A percentile compares a stretch with the other conserved stretches of the same genome.
Evolutionary conservation across 352 stramenopile genomes (phyloP).

Genomic region (Phytopythium kandeliae): DNA sequence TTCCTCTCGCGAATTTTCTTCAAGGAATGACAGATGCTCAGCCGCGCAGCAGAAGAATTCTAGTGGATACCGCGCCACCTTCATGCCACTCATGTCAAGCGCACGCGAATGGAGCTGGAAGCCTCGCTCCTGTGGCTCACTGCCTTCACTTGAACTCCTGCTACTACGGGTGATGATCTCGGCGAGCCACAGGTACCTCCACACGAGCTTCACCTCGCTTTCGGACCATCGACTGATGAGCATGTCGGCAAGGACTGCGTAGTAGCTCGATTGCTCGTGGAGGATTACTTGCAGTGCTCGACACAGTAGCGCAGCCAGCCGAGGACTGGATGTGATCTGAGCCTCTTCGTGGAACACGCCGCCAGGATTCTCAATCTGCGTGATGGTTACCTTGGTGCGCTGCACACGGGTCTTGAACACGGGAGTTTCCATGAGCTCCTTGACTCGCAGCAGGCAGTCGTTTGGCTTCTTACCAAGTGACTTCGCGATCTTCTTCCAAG

Average conservation of each 20-base stretch:
- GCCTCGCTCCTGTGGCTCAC: slow-evolving; percentile 57
- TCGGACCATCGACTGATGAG: slow-evolving; percentile 71
- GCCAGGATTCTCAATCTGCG: slow-evolving; percentile 61
- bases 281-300: slow-evolving; percentile 80
- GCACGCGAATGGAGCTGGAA: slow-evolving; percentile 71
- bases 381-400: slow-evolving; percentile 51
- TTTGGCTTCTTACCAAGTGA: slow-evolving; percentile 49
- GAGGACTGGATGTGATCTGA: slow-evolving; percentile 47
- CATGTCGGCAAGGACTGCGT: slow-evolving; percentile 63
- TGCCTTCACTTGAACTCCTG: slow-evolving; percentile 22
- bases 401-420: slow-evolving; percentile 57
- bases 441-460: slow-evolving; percentile 67
- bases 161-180: slow-evolving; percentile 59
- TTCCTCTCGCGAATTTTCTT: slow-evolving; percentile 65
- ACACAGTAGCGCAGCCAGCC: slow-evolving; percentile 53
- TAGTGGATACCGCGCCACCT: slow-evolving; percentile 58
- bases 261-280: slow-evolving; percentile 66
- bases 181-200: slow-evolving; percentile 78
- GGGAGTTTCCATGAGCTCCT: slow-evolving; percentile 55
- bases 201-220: slow-evolving; percentile 76
- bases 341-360: slow-evolving; percentile 68
- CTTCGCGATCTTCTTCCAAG: slow-evolving; percentile 63
- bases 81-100: slow-evolving; percentile 65
- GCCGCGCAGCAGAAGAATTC: slow-evolving; percentile 65
- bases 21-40: slow-evolving; percentile 65